Base-by-base conservation (phyloP, 179 eudicot genomes). In the Pouteria campechiana region DNA sequence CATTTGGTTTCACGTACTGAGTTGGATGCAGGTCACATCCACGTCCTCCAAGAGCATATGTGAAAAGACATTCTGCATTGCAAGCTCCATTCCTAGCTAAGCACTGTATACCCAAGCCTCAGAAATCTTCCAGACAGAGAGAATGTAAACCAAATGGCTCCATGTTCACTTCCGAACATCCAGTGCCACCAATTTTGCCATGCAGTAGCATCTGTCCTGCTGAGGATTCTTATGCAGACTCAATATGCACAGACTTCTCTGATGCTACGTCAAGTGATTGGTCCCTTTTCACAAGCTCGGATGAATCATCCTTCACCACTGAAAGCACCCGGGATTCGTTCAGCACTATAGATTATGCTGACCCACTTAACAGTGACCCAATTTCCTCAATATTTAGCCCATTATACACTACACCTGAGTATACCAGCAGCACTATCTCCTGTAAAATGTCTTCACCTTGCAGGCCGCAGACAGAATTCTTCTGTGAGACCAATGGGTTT, bases 251-350 rank as follows among this genome's bases (percentile, higher is more conserved):
- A 41, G 76, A 76, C 11, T 80, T 66, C 41, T 78, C 93, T 12
- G 95, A 84, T 17, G 76, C 74, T 1, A 58, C 90, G 30, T 66
- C 96, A 1, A 87, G 90, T 38, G 95, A 88, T 32, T 84, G 84
- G 88, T 88, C 97, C 38, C 66, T 80, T n/a, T 88, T 84, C 57
- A 88, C 97, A 7, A 88, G 95, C 81, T 88, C 95, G 0, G 97
- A 88, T 29, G 97, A 88, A 6, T 81, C 96, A 20, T 83, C 95
- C 8, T 80, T 84, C 68, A 84, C 95, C 30, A 84, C 88, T n/a
- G 97, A 88, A 66, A 88, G 97, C 44, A 82, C 95, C 7, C 35
- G 96, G 33, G 96, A 87, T 57, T 88, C 97, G n/a, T 78, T 77
- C 71, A 78, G 92, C 32, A 70, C 75, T 0, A 52, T 56, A 11